These are phyloP conservation scores for Colletotrichum sansevieriae DNA, from an alignment of 2,329 filamentous ascomycete genomes.

Conservation along the genomic window DNA sequence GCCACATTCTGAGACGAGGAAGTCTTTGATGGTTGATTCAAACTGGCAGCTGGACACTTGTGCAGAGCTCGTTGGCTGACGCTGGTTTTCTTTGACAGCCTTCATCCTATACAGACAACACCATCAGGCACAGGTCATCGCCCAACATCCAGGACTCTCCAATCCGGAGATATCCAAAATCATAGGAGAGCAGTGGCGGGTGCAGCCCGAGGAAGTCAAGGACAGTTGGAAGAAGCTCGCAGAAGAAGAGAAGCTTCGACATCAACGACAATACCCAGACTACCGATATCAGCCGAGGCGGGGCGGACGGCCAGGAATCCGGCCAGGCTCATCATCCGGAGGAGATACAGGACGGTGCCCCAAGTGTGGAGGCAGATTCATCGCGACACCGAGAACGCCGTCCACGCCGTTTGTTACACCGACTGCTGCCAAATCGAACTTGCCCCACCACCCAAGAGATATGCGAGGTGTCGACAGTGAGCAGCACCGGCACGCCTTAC, in stretches of 20 bases:
- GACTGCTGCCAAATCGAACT: constrained; percentile 47
- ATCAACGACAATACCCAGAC: constrained; percentile 90
- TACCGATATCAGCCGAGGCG: constrained; percentile 94
- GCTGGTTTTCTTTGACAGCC: constrained; percentile 66
- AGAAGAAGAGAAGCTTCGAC: constrained; percentile 91
- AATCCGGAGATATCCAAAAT: constrained; percentile 99
- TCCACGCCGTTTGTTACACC: constrained; percentile 60
- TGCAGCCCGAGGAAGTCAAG: constrained; percentile 80
- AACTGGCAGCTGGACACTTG: constrained; percentile 29
- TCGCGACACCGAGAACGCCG: constrained; percentile 72
- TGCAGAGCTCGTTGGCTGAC: constrained; percentile 45
- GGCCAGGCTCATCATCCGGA: constrained; percentile 52
- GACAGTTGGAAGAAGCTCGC: constrained; percentile 90
- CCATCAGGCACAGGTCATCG: constrained; percentile 85
- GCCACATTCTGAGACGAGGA: constrained; percentile 19
- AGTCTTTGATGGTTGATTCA: constrained; percentile 37
- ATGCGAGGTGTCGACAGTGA: constrained; percentile 33
- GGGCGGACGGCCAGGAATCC: constrained; percentile 57
- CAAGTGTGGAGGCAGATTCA: constrained; percentile 79
- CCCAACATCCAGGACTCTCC: constrained; percentile 86
- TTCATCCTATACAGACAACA: constrained; percentile 98
- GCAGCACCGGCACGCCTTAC: constrained; percentile 30
- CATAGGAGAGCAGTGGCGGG: constrained; percentile 92
- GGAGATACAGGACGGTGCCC: constrained; percentile 72
- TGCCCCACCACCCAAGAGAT: constrained; percentile 38